phyloP scores from a whole-genome alignment of 169 alveolate genomes.

The Plasmodium gonderi region DNA sequence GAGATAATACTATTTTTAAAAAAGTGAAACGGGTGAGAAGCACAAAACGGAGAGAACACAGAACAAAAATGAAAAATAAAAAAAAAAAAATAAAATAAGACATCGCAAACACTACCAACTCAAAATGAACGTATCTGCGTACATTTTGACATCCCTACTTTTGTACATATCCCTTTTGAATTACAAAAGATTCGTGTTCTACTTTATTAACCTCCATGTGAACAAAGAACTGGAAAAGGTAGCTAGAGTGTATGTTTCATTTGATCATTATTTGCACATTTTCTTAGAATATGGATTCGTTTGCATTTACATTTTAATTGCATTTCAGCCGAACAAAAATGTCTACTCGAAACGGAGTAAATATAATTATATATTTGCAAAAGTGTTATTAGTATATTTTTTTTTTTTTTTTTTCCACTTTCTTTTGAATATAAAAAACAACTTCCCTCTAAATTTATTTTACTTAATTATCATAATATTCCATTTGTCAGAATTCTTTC shows the following conservation, averaged over 20 bases:
- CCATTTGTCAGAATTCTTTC: slow-evolving; percentile 65
- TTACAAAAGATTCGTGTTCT: slow-evolving; percentile 22
- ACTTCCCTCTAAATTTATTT: slow-evolving; percentile 48
- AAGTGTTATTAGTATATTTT: slow-evolving; percentile 38
- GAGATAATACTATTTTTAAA: no score
- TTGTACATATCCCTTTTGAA: slow-evolving; percentile 20
- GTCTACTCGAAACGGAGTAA: slow-evolving; percentile 40
- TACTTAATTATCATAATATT: slow-evolving; percentile 14
- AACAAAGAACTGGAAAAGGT: background rate
- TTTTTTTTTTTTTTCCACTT: slow-evolving; percentile 51
- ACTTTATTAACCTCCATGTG: background rate
- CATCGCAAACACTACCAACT: background rate
- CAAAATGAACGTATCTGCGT: slow-evolving; percentile 52
- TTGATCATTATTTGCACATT: slow-evolving; percentile 10
- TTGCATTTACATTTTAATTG: slow-evolving; percentile 1
- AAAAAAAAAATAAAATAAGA: background rate
- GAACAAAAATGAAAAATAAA: background rate
- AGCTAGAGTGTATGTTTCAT: background rate
- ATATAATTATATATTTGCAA: slow-evolving; percentile 53
- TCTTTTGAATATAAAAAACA: slow-evolving; percentile 15
- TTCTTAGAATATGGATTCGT: slow-evolving; percentile 56
- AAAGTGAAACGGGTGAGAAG: background rate
- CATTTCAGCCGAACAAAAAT: slow-evolving; percentile 28
- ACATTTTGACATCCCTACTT: slow-evolving; percentile 1
- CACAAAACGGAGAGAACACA: background rate